A percentile compares a stretch with the other conserved stretches of the same genome.
phyloP scores from a whole-genome alignment of 345 rosid species.

The Moricandia arvensis region DNA sequence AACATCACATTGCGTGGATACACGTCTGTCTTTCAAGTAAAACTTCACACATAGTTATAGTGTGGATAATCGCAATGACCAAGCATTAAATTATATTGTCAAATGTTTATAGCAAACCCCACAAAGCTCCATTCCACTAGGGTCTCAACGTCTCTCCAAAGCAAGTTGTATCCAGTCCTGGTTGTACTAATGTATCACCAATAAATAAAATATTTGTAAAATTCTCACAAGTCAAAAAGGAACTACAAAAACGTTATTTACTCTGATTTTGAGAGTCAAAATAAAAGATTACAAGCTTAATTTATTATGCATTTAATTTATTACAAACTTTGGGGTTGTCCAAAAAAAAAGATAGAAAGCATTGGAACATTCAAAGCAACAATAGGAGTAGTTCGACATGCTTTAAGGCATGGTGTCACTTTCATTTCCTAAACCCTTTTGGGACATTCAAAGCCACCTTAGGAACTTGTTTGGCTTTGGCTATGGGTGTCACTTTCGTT shows the following conservation, averaged over 20 bases:
- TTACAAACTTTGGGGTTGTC: not conserved
- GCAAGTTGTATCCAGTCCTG: too few species aligned
- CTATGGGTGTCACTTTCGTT: not conserved
- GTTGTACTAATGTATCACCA: not conserved
- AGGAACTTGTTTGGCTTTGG: not conserved
- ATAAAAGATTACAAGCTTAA: not conserved
- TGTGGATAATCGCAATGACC: not conserved
- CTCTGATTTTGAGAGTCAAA: not conserved
- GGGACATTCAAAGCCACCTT: not conserved
- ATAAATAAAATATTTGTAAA: not conserved
- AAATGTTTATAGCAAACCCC: too few species aligned
- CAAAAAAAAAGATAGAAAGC: not conserved
- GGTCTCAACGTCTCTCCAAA: too few species aligned
- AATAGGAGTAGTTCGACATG: not conserved
- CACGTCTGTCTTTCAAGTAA: not conserved
- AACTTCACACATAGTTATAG: conserved; percentile 1
- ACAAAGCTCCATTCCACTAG: too few species aligned
- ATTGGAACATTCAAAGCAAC: not conserved
- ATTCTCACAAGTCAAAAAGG: too few species aligned
- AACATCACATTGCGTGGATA: not conserved
- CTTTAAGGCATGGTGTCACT: not conserved
- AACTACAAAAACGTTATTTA: not conserved
- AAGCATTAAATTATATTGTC: too few species aligned
- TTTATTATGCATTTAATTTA: not conserved
- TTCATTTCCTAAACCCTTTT: not conserved